Evolutionary conservation across 176 grass and related monocot genomes (phyloP).

Genomic region (Musa acuminata): DNA sequence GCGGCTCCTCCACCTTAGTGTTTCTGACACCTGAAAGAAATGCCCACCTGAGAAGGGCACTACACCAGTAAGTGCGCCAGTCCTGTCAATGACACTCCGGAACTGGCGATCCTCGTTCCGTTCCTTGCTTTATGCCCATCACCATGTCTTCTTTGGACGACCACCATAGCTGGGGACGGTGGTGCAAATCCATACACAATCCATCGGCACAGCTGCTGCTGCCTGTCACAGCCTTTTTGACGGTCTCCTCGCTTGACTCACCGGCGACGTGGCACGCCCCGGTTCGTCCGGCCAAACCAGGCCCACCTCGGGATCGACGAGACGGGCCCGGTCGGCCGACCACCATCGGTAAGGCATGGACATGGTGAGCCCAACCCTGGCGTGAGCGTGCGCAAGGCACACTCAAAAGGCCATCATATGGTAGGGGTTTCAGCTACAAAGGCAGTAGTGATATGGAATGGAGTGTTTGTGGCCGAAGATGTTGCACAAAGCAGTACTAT

Average conservation of each 20-base stretch:
- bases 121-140: background rate
- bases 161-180: too few species aligned
- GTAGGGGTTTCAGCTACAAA: background rate
- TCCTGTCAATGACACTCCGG: background rate
- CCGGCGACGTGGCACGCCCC: background rate
- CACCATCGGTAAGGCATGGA: background rate
- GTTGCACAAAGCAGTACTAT: too few species aligned
- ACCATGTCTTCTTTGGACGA: background rate
- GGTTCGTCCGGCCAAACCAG: background rate
- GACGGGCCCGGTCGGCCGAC: background rate
- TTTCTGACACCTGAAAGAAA: conserved; percentile 1
- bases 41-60: background rate
- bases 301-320: background rate
- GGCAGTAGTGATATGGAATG: background rate
- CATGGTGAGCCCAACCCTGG: background rate
- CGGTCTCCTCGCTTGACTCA: background rate
- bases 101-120: too few species aligned
- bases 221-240: background rate
- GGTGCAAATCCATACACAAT: too few species aligned
- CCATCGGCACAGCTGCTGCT: too few species aligned
- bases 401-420: background rate
- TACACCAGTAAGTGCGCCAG: background rate
- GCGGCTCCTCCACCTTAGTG: background rate
- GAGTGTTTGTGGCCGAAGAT: too few species aligned
- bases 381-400: background rate